Base-by-base conservation (phyloP, 371 early-diverging fungal genomes). In the Mortierella sp. region DNA sequence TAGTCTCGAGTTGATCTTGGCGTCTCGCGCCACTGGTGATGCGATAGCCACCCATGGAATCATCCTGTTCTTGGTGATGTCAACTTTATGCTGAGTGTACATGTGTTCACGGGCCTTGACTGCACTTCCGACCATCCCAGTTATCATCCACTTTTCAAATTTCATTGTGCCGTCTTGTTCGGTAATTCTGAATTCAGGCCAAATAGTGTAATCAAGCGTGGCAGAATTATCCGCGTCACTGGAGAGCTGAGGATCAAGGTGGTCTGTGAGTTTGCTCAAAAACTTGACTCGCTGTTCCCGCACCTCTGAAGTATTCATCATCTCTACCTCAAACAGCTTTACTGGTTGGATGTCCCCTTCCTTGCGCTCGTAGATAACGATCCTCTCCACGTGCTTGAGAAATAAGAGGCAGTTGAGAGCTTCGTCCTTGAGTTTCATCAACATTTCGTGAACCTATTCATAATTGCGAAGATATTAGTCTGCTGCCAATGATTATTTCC, bases 31-130 rank as follows among this genome's bases (percentile, higher is more conserved):
- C 57, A 57, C 31, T 28, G 53, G 66, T 7, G 66, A 45, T 28
- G 76, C 76, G 22, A 76, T n/a, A n/a, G 72, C 76, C 12, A 72
- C 72, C 64, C 66, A 70, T 22, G 76, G 76, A 29, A 76, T 54
- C 23, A 72, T 32, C 31, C 56, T 72, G 17, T 51, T 51, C 23
- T 28, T 43, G 0, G 32, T 35, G 19, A 61, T 56, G 34, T 53
- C 56, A 28, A 31, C 56, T 26, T 61, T 32, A 19, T 28, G 58
- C 3, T 61, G 34, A 1, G 10, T n/a, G n/a, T n/a, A 4, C 49
- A 78, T 78, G 17, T 19, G 6, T 3, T 42, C 23, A 7, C 62
- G 59, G 3, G 78, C 28, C 23, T 51, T 22, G 10, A 10, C 2
- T 2, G 63, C 37, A 23, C 66, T 60, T 7, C 60, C 82, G 23